A percentile compares a stretch with the other conserved stretches of the same genome.
Evolutionary conservation across 2,329 filamentous ascomycete genomes (phyloP).

Genomic region (Akanthomyces dipterigenus): DNA sequence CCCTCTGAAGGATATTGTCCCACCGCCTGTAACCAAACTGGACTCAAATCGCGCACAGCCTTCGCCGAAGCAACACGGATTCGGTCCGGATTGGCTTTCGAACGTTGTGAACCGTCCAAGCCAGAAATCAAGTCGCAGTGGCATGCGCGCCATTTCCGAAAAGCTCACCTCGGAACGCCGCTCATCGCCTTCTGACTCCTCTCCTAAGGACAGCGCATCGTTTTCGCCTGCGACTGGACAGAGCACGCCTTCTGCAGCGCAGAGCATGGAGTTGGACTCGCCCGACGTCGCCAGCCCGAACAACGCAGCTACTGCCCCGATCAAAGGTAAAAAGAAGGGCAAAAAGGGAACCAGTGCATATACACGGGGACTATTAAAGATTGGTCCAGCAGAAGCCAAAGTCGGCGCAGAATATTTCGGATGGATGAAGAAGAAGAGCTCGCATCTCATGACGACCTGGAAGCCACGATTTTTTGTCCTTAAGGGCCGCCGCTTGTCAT

Average conservation of each 20-base stretch:
- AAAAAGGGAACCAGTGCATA: constrained; percentile 97
- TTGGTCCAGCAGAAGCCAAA: constrained; percentile 77
- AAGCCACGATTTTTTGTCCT: constrained; percentile 94
- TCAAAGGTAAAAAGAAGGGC: constrained; percentile 57
- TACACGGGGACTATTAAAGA: constrained; percentile 75
- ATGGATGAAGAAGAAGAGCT: constrained; percentile 99
- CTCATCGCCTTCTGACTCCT: constrained; percentile 31
- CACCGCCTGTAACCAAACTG: constrained; percentile 55
- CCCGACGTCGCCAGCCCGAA: constrained; percentile 48
- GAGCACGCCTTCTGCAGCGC: constrained; percentile 56
- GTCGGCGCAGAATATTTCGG: constrained; percentile 84
- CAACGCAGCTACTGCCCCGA: constrained; percentile 41
- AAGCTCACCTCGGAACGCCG: constrained; percentile 49
- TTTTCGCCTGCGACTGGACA: constrained; percentile 72
- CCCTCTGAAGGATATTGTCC: constrained; percentile 45
- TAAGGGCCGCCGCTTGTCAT: constrained; percentile 82
- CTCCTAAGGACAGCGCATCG: constrained; percentile 45
- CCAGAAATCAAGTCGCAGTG: constrained; percentile 48
- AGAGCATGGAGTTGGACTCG: constrained; percentile 74
- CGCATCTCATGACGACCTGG: constrained; percentile 94
- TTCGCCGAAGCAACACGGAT: constrained; percentile 35
- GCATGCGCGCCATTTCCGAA: constrained; percentile 82
- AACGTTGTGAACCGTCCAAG: constrained; percentile 43
- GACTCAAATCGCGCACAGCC: constrained; percentile 33
- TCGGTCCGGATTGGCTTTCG: constrained; percentile 51